Evolutionary conservation across 2,329 filamentous ascomycete species (phyloP).

Genomic region (Colletotrichum sp.): DNA sequence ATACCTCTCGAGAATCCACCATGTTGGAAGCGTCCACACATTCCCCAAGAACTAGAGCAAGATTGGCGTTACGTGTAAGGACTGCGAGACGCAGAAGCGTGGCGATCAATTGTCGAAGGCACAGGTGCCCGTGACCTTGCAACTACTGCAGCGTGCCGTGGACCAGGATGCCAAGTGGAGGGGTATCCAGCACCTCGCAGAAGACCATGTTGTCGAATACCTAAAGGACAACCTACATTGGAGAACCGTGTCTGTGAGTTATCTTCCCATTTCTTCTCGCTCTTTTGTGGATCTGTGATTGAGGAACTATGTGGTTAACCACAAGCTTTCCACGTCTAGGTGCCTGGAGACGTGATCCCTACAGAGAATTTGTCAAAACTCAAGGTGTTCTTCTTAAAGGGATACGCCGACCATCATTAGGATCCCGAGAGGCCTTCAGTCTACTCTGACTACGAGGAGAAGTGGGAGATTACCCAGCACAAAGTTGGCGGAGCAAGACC

Average conservation of each 20-base stretch:
- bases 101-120: not conserved
- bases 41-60: not conserved
- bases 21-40: not conserved
- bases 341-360: not conserved
- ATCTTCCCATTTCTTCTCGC: not conserved
- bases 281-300: not conserved
- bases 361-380: rapidly evolving
- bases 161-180: not conserved
- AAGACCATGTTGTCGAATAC: not conserved
- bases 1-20: not conserved
- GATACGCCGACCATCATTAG: not conserved
- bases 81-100: not conserved
- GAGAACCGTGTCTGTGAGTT: not conserved
- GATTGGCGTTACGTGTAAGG: not conserved
- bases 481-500: not conserved
- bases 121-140: not conserved
- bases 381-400: not conserved
- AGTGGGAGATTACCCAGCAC: not conserved
- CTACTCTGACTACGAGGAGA: not conserved
- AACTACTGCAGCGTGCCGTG: not conserved
- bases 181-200: not conserved
- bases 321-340: rapidly evolving
- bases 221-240: not conserved
- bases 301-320: rapidly evolving
- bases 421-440: not conserved